These are phyloP conservation scores for Wallacemonas rigidus DNA, from an alignment of 208 protist species.

Conservation along the genomic window DNA sequence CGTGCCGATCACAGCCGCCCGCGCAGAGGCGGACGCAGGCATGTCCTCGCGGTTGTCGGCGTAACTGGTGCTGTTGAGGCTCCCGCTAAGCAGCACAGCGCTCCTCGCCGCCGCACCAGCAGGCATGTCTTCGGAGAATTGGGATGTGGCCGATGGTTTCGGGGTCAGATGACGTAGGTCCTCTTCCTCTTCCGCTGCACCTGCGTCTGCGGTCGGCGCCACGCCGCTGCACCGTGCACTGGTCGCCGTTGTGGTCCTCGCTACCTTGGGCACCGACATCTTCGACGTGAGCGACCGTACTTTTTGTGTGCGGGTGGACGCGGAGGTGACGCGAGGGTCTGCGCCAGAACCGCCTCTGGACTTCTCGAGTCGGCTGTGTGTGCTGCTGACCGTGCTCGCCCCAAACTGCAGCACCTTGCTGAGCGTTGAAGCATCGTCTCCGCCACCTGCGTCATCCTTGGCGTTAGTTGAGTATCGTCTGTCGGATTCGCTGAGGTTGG, in stretches of 20 bases:
- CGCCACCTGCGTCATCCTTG: not conserved
- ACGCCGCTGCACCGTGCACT: too few species aligned
- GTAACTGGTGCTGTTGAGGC: slow-evolving; percentile 22
- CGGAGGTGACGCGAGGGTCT: too few species aligned
- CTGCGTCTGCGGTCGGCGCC: not conserved
- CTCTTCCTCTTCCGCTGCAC: not conserved
- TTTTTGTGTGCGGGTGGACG: too few species aligned
- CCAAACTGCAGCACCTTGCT: not conserved
- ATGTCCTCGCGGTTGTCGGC: slow-evolving; percentile 25
- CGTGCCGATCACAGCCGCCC: not conserved
- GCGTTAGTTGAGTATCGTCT: not conserved
- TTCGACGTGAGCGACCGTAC: too few species aligned
- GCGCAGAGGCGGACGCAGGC: slow-evolving; percentile 20
- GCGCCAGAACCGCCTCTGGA: not conserved
- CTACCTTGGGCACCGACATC: not conserved
- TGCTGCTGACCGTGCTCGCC: not conserved
- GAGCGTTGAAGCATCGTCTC: not conserved
- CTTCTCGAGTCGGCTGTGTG: not conserved
- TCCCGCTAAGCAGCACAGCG: slow-evolving; percentile 6
- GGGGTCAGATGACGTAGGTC: slow-evolving; percentile 4
- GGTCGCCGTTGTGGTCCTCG: not conserved
- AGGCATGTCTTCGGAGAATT: slow-evolving; percentile 15
- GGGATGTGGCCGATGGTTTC: slow-evolving; percentile 7
- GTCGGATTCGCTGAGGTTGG: not conserved
- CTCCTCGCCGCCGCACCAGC: slow-evolving; percentile 7